phyloP scores from a whole-genome alignment of 805 yeast species.

The Candida pseudoglaebosa region DNA sequence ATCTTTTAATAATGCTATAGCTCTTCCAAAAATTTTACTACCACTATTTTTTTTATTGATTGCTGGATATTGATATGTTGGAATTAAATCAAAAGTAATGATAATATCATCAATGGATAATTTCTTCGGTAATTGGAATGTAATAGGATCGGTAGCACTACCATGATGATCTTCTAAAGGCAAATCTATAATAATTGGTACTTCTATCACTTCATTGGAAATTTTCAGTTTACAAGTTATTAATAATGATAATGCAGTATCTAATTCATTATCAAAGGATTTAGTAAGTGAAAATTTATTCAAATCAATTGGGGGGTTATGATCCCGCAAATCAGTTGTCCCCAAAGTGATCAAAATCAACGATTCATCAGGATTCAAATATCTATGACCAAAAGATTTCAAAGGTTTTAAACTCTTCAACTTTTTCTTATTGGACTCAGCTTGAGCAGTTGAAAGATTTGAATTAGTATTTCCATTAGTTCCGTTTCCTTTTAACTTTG shows the following conservation, averaged over 20 bases:
- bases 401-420: constrained; percentile 45
- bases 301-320: constrained; percentile 57
- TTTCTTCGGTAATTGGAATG: constrained; percentile 54
- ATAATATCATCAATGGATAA: constrained; percentile 49
- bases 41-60: constrained; percentile 10
- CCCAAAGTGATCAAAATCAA: constrained; percentile 82
- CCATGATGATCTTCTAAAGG: constrained; percentile 79
- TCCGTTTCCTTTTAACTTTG: constrained; percentile 30
- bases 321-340: constrained; percentile 69
- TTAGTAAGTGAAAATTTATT: constrained; percentile 73
- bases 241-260: constrained; percentile 78
- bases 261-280: constrained; percentile 77
- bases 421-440: constrained; percentile 17
- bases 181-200: constrained; percentile 65
- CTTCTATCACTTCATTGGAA: constrained; percentile 35
- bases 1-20: constrained; percentile 65
- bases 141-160: constrained; percentile 66
- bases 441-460: constrained; percentile 2
- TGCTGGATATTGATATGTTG: constrained; percentile 63
- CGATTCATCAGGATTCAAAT: constrained; percentile 58
- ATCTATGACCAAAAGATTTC: constrained; percentile 83
- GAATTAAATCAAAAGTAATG: constrained; percentile 80
- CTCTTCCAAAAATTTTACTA: constrained; percentile 63
- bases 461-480: constrained; percentile 13
- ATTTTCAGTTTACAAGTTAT: constrained; percentile 40